Evolutionary conservation across 2,329 filamentous ascomycete species (phyloP), one percentile per base, ranked within the genome.

Genomic region (Colletotrichum navitas): DNA sequence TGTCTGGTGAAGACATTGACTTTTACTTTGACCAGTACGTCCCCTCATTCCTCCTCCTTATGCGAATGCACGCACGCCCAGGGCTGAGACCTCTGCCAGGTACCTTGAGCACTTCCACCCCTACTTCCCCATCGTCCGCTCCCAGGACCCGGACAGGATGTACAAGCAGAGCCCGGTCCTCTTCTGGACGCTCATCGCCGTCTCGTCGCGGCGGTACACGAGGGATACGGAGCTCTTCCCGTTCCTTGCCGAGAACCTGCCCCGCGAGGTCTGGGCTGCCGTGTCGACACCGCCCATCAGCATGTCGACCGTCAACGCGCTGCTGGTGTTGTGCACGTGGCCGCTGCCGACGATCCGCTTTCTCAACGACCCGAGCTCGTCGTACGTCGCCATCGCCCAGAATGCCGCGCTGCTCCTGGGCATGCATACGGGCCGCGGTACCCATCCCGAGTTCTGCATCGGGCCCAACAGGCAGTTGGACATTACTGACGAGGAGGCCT

Each of bases 111-210:
- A 81, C 68, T 89, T 85, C 60, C 87, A 89, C 67, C 83, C 83
- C 3, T 87, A 86, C 73, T 81, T 89, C 58, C 87, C 87, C 21
- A 81, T 89, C 16, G 76, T 89, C 16, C 82, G 85, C 24, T 80
- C 81, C 8, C 82, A 81, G 26, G 84, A 87, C 68, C 86, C 87
- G 6, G 85, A 89, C 68, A 81, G 83, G 63, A 84, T 84, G 73
- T 89, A 87, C 73, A 82, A 85, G 12, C 76, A 83, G 1, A 83
- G 83, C 2, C 81, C 83, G 1, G 80, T 86, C 11, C 81, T 89
- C 8, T 89, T 89, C 75, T 89, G 87, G 87, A 80, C 84, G n/a
- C 82, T 89, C 66, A 80, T 89, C 52, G 84, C 83, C 72, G 83
- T 87, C 24, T 81, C 85, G 10, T 84, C 83, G 34, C 85, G 87